These are phyloP conservation scores for Ricinus communis DNA, from an alignment of 345 rosid genomes.

Conservation along the genomic window DNA sequence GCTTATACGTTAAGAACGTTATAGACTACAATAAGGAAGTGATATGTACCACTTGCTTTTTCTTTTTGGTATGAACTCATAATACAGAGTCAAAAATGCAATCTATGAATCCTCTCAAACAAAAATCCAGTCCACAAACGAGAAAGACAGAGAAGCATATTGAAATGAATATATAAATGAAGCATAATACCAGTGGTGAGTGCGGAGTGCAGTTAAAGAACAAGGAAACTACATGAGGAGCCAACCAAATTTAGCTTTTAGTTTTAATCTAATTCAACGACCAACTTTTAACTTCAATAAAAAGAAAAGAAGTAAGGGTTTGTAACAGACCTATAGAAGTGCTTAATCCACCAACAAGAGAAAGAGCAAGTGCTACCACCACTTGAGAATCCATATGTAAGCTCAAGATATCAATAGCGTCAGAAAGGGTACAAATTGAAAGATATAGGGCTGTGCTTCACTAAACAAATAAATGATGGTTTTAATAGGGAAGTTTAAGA, in stretches of 20 bases:
- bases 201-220: too few relatives aligned
- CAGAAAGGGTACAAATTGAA: too few relatives aligned
- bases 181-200: too few relatives aligned
- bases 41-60: too few relatives aligned
- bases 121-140: too few relatives aligned
- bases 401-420: too few relatives aligned
- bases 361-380: constrained; percentile 29
- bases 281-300: too few relatives aligned
- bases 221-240: not conserved
- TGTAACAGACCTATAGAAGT: constrained; percentile 33
- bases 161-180: not conserved
- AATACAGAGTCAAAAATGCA: not conserved
- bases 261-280: too few relatives aligned
- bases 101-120: too few relatives aligned
- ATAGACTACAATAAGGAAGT: not conserved
- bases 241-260: not conserved
- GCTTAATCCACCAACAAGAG: constrained; percentile 36
- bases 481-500: constrained; percentile 5
- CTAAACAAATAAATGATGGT: constrained; percentile 22
- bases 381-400: constrained; percentile 60
- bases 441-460: too few relatives aligned
- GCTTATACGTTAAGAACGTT: not conserved
- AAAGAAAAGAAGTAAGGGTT: too few relatives aligned
- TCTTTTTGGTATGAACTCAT: too few relatives aligned
- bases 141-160: not conserved